phyloP scores from a whole-genome alignment of 176 grass and related monocot genomes.

The Aegilops bicornis region DNA sequence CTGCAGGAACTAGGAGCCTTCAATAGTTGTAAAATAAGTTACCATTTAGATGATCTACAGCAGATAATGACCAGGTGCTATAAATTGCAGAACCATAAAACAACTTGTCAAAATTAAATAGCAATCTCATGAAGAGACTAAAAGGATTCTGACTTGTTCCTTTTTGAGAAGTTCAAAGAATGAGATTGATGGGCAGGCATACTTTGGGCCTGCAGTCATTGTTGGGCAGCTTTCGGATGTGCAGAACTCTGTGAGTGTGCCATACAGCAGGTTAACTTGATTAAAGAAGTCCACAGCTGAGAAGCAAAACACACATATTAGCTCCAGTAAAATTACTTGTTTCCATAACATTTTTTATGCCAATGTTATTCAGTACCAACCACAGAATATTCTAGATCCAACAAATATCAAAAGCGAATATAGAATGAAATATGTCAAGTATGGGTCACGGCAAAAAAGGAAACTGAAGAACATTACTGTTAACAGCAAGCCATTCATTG shows the following conservation, averaged over 20 bases:
- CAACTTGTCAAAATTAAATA: background rate
- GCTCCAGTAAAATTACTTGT: constrained; percentile 10
- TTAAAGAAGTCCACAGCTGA: constrained; percentile 99
- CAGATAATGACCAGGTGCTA: background rate
- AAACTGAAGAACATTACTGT: constrained; percentile 65
- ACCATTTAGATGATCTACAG: background rate
- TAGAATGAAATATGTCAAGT: background rate
- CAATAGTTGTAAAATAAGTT: background rate
- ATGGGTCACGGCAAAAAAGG: background rate
- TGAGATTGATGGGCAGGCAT: constrained; percentile 13
- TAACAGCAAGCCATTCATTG: constrained; percentile 99
- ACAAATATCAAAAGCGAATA: background rate
- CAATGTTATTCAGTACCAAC: background rate
- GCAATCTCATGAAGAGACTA: background rate
- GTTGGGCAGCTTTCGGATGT: constrained; percentile 91
- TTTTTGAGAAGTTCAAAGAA: constrained; percentile 15
- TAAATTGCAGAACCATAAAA: background rate
- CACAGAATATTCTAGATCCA: background rate
- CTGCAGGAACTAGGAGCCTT: background rate
- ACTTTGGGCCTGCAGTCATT: constrained; percentile 99
- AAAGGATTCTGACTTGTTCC: background rate
- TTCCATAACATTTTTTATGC: background rate
- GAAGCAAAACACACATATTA: constrained; percentile 37
- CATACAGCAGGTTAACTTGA: constrained; percentile 97
- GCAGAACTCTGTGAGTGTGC: constrained; percentile 92